Evolutionary conservation across 2,329 filamentous ascomycete genomes (phyloP), one percentile per base, ranked within the genome.

Genomic region (Xenoacremonium recifei): DNA sequence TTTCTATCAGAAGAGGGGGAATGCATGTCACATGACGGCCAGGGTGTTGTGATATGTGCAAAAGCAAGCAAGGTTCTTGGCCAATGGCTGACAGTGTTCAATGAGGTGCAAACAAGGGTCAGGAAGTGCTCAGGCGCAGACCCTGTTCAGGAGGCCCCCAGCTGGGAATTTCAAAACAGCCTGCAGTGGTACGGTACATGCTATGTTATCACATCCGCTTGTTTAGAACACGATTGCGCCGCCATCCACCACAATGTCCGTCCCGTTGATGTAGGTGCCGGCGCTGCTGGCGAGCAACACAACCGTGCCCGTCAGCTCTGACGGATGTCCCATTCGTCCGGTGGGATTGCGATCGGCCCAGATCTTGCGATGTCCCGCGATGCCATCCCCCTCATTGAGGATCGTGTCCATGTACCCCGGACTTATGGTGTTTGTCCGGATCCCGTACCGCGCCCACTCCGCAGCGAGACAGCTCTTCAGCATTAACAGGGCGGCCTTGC

Each of bases 331-430:
- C 80, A 87, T 85, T 15, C 84, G 65, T 0, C 82, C 80, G 62
- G 75, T 76, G 0, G 83, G 82, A 56, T 82, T 80, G 32, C 79
- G 67, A n/a, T 64, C 65, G 12, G 70, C 69, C 83, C 83, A 86
- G 1, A 74, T 69, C 16, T 65, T 66, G 40, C 76, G 69, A 30
- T 73, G 71, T 25, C 70, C 68, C 6, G 71, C 70, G 31, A 86
- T 59, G 2, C 76, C 77, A 7, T 76, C 72, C 0, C 83, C 82
- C 44, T 82, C 80, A 54, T 89, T 89, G 34, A 89, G 63, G 12
- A 87, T 79, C 0, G 84, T 88, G 53, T 87, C 84, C 80, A 89
- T 88, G 51, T 90, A 89, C 1, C 86, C 86, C 0, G 86, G 86
- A 25, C 75, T 80, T 29, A 90, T 72, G 6, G 72, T 79, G 49